Percentiles rank a stretch among this genome's conserved stretches.
These are phyloP conservation scores for Lentinula guzmanii DNA, from an alignment of 768 basidiomycete genomes.

Conservation along the genomic window DNA sequence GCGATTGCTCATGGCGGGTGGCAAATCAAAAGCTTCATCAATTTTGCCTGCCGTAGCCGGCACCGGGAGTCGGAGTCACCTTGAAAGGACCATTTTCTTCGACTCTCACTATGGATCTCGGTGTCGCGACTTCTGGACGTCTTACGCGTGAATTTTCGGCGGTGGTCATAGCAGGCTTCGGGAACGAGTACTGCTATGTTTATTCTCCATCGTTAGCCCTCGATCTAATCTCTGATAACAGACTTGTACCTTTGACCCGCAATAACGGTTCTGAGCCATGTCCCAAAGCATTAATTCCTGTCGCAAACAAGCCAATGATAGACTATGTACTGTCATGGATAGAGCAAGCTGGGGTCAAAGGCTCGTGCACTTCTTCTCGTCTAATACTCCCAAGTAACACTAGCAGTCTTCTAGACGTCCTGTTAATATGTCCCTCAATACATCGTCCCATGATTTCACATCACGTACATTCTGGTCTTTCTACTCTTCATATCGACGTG, in stretches of 20 bases:
- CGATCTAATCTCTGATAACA: constrained; percentile 24
- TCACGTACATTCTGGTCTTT: constrained; percentile 64
- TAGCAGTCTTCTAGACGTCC: constrained; percentile 52
- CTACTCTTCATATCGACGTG: constrained; percentile 67
- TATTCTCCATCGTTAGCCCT: background rate
- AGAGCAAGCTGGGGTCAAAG: constrained; percentile 79
- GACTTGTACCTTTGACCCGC: constrained; percentile 68
- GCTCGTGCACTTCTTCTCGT: constrained; percentile 29
- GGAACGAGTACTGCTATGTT: constrained; percentile 62
- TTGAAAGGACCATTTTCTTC: background rate
- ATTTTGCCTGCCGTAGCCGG: background rate
- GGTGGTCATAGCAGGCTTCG: constrained; percentile 85
- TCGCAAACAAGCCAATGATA: constrained; percentile 85
- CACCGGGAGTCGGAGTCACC: constrained; percentile 7
- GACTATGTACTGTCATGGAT: constrained; percentile 83
- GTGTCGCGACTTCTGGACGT: constrained; percentile 44
- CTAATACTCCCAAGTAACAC: constrained; percentile 5
- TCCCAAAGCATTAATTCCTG: constrained; percentile 83
- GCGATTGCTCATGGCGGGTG: constrained; percentile 28
- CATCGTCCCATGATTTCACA: constrained; percentile 77
- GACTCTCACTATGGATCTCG: constrained; percentile 51
- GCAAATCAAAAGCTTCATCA: background rate
- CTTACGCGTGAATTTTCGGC: constrained; percentile 79
- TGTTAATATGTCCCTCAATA: constrained; percentile 76
- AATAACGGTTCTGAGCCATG: constrained; percentile 77